Conservation (phyloP, 257 asterid species). For the Thymus quinquecostatus region DNA sequence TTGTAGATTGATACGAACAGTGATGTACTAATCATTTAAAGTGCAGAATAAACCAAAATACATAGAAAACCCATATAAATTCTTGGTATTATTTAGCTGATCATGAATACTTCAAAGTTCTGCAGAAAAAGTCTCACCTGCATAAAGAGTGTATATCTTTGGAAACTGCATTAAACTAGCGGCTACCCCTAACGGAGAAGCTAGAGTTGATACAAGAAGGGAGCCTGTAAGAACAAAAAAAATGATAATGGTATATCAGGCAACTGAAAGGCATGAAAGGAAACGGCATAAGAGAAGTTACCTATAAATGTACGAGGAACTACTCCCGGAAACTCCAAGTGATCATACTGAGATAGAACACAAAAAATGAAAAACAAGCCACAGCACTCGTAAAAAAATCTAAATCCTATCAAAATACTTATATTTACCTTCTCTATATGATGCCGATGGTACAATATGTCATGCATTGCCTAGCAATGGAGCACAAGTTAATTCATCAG, state of each 20-base stretch:
- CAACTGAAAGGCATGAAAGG: slow-evolving; percentile 13
- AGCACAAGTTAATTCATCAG: background rate
- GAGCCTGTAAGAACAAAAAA: slow-evolving; percentile 57
- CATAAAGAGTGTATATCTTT: slow-evolving; percentile 72
- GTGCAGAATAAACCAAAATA: background rate
- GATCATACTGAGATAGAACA: slow-evolving; percentile 70
- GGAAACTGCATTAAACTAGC: slow-evolving; percentile 73
- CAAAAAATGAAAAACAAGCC: background rate
- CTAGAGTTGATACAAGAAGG: slow-evolving; percentile 64
- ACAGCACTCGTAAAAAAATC: background rate
- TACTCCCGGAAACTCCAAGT: slow-evolving; percentile 95
- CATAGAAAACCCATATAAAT: background rate
- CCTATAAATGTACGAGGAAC: slow-evolving; percentile 97
- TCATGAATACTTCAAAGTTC: background rate
- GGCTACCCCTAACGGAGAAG: slow-evolving; percentile 71
- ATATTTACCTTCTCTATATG: slow-evolving; percentile 67
- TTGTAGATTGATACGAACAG: slow-evolving; percentile 11
- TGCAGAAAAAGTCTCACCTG: slow-evolving; percentile 49
- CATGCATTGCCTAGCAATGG: slow-evolving; percentile 86
- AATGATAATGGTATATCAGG: slow-evolving; percentile 4
- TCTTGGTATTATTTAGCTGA: background rate
- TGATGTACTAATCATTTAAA: slow-evolving; percentile 1
- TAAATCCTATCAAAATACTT: slow-evolving; percentile 7
- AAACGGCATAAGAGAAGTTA: slow-evolving; percentile 35
- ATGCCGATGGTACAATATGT: slow-evolving; percentile 71